Evolutionary conservation across 2,329 filamentous ascomycete species (phyloP), one percentile per base, ranked within the genome.

Genomic region (Phialophora tarda): DNA sequence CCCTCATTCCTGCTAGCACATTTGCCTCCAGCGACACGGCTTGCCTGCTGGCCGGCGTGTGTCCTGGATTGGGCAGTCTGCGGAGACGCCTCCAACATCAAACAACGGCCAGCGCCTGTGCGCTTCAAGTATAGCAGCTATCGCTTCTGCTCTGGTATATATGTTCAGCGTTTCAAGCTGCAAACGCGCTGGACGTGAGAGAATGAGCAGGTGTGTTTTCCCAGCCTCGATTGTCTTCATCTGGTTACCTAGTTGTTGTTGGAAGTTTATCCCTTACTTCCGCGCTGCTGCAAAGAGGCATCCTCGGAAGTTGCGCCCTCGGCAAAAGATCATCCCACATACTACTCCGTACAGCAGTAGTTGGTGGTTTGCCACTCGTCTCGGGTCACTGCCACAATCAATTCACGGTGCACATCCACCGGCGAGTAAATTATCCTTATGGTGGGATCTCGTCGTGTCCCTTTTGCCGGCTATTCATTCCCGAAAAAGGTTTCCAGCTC

Each of bases 21-120:
- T 59, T 55, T 54, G 12, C 51, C 55, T 28, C 21, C 41, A 58
- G 62, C 62, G 62, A 64, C 55, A 64, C 62, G 62, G 56, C 62
- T 48, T 30, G 44, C 57, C 21, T 59, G 48, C 17, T 23, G 48
- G 17, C 26, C 44, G 38, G 17, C 55, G 28, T 44, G 32, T 11
- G 47, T 44, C 59, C 44, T 32, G 14, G 41, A 21, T 47, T 32
- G 44, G 57, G 57, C 38, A 44, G 57, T 32, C n/a, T 59, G 48
- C 59, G 59, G 55, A 63, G 61, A 54, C 30, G 5, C 23, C 17
- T 47, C 32, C 56, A 59, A 64, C 47, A 30, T 59, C 23, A 10
- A 59, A 44, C 17, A 59, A 44, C 56, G 56, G 55, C 26, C 55
- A 30, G n/a, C 32, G 32, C n/a, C 56, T 44, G 55, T 54, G 53